Base-by-base conservation (phyloP, 2,329 filamentous ascomycete species). In the Colletotrichum neosansevieriae region DNA sequence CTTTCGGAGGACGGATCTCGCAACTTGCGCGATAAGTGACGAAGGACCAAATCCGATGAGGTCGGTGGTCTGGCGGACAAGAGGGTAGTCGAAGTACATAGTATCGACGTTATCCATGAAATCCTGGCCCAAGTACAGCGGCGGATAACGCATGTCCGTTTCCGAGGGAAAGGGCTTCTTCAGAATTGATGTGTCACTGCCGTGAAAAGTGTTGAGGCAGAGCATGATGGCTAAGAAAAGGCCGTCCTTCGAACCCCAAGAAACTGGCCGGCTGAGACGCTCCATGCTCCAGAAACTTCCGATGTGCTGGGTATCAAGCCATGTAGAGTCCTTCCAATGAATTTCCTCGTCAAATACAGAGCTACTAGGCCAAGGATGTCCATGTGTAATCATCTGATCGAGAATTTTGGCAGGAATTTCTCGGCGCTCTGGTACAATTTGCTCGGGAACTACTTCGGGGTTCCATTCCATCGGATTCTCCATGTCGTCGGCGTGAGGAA, bases 201-300 rank as follows among this genome's bases (percentile, higher is more conserved):
- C 58, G 2, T 63, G 15, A 9, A 13, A 17, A 3, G 58, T 57
- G 50, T 57, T 67, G 63, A 57, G 21, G 21, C 29, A n/a, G 21
- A 67, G 63, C 6, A 67, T 15, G 34, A 57, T 21, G 6, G 63
- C 44, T 4, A 44, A 44, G 2, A 36, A 2, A 3, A 42, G 24
- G 11, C 45, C 50, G 17, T 67, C 63, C 7, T 38, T 44, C 2
- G 17, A 17, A 12, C 17, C 36, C 15, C 56, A 38, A 19, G 12
- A 73, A 71, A 1, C 59, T 59, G 5, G 74, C 68, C 15, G 74
- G 7, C 11, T n/a, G 7, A 56, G 42, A 13, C 38, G 5, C 3
- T 32, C 24, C 4, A 47, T 7, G 11, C 38, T 13, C 63, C 63
- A 65, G 29, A 65, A 65, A 10, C 15, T 2, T 7, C n/a, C 15